Evolutionary conservation across 2,329 filamentous ascomycete species (phyloP), one percentile per base, ranked within the genome.

Genomic region (Cercospora sesami): DNA sequence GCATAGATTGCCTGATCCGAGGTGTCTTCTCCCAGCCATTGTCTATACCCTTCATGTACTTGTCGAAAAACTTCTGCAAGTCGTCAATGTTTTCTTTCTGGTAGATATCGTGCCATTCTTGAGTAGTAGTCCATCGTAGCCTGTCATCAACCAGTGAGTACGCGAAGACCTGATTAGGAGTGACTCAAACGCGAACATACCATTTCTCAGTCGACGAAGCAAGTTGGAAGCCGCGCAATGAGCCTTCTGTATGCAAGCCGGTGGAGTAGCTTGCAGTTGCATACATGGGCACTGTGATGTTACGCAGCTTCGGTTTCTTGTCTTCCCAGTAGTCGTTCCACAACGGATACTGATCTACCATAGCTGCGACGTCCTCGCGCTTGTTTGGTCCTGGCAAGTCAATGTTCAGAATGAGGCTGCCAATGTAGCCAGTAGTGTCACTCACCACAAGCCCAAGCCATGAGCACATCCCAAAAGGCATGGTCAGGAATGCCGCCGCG

Each of bases 21-120:
- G 83, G 82, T 0, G 83, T 85, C 67, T 83, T 81, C 65, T 83
- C 81, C 82, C 82, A 85, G 8, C 72, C 80, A 65, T 85, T 86
- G 1, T 81, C 68, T 0, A 76, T 74, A 0, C 76, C 80, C 45
- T 81, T 82, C 14, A 84, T 74, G 65, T 81, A 86, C 2, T 72
- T 72, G 62, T 85, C 83, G 63, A 85, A 85, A 73, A 83, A 86
- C 0, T 67, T 65, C 3, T 75, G 66, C 1, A 85, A 75, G 12
- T 68, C 66, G 57, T 84, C 81, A 1, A 78, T 74, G 6, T 75
- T 72, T 23, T 79, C 72, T 1, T 72, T 70, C 5, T 74, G 71
- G 66, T 62, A 74, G 73, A 68, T 78, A 83, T 84, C 82, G 63
- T 79, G 79, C 83, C 82, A 84, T 65, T 84, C 83, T 69, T 83